These are phyloP conservation scores for Epichloe scottii DNA, from an alignment of 2,329 filamentous ascomycete species.

Conservation along the genomic window DNA sequence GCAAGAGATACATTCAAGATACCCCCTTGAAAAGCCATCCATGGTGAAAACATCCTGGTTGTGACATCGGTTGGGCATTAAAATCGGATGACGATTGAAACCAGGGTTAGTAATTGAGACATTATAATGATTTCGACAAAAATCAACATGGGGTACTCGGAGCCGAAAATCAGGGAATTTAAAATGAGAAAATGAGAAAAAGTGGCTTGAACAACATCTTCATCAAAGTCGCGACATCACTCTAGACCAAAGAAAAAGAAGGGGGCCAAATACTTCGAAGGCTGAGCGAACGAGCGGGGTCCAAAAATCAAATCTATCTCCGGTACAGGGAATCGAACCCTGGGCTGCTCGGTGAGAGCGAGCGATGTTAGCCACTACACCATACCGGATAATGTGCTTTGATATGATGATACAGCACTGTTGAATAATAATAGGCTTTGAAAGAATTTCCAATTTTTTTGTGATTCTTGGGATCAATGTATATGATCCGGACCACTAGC, in stretches of 20 bases:
- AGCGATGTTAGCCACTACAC: conserved; percentile 26
- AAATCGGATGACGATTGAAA: background rate
- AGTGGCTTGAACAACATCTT: no score
- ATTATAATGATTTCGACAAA: background rate
- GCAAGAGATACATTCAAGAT: background rate
- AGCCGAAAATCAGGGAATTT: background rate
- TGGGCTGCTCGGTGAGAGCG: conserved; percentile 18
- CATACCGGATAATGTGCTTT: conserved; percentile 15
- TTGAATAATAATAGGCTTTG: no score
- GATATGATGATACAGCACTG: accelerated
- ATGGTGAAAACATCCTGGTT: background rate
- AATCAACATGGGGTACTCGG: background rate
- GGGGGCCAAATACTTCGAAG: background rate
- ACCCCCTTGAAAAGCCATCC: no score
- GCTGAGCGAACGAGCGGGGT: no score
- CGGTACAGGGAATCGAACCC: conserved; percentile 18
- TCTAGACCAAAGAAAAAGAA: background rate
- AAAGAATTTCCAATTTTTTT: no score
- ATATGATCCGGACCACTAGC: no score
- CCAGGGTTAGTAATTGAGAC: background rate
- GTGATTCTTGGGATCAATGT: no score
- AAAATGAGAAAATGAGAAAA: background rate
- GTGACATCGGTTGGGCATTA: background rate
- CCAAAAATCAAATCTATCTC: background rate
- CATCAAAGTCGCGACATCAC: no score